These are phyloP conservation scores for Digitaria exilis DNA, from an alignment of 202 grass and related monocot genomes.

Conservation along the genomic window DNA sequence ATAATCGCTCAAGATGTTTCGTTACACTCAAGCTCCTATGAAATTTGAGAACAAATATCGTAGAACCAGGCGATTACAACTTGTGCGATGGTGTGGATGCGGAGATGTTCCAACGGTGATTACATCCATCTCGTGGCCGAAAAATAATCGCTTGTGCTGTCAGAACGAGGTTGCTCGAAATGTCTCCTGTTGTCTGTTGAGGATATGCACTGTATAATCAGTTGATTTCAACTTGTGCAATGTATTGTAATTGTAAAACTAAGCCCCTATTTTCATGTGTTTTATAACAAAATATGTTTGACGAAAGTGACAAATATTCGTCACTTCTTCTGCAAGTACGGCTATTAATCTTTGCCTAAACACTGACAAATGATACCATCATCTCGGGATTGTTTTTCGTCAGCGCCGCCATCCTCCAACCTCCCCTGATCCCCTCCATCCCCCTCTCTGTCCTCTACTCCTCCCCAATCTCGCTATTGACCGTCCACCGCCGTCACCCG, in stretches of 20 bases:
- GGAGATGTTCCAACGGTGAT: not conserved
- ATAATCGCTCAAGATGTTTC: not conserved
- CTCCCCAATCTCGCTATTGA: not conserved
- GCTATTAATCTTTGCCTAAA: not conserved
- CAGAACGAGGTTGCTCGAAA: not conserved
- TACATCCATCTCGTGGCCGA: not conserved
- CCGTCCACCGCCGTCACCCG: not conserved
- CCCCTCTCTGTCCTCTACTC: not conserved
- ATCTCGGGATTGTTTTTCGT: not conserved
- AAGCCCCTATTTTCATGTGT: not conserved
- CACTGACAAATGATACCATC: not conserved
- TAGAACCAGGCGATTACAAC: conserved; percentile 1
- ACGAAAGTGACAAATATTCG: not conserved
- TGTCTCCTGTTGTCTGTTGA: not conserved
- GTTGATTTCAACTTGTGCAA: not conserved
- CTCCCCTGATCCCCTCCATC: too few species aligned
- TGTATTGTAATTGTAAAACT: conserved; percentile 19
- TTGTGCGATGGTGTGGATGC: not conserved
- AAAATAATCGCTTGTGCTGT: not conserved
- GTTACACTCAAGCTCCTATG: not conserved
- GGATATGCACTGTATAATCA: not conserved
- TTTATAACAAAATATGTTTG: not conserved
- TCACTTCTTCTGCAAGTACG: not conserved
- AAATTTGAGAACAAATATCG: not conserved
- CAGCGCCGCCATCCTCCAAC: not conserved